Evolutionary conservation across 2,329 filamentous ascomycete species (phyloP).

Genomic region (Lachnellula willkommii): DNA sequence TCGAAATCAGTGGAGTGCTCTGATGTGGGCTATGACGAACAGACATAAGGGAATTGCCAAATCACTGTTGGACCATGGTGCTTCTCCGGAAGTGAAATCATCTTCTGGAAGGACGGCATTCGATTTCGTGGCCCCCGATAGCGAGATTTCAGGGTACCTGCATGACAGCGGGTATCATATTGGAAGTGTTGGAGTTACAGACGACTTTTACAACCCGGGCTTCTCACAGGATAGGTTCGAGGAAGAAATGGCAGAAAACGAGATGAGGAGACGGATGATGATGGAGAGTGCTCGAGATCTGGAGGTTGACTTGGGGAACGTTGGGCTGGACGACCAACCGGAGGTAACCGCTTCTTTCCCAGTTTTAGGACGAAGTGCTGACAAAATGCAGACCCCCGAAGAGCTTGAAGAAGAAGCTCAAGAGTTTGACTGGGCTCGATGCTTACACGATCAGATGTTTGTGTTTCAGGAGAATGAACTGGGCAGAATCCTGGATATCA

Average conservation of each 20-base stretch:
- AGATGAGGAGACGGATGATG: constrained; percentile 96
- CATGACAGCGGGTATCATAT: constrained; percentile 92
- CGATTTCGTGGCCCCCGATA: constrained; percentile 91
- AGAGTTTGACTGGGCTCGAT: constrained; percentile 93
- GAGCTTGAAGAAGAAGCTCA: constrained; percentile 84
- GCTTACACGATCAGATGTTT: constrained; percentile 98
- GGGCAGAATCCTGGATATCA: constrained; percentile 84
- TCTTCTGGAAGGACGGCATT: constrained; percentile 90
- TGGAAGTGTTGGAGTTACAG: constrained; percentile 69
- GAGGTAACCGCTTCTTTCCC: constrained; percentile 55
- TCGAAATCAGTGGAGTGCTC: constrained; percentile 90
- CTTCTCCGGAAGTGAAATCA: constrained; percentile 93
- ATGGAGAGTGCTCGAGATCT: constrained; percentile 96
- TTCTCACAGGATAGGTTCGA: constrained; percentile 92
- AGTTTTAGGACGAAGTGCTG: constrained; percentile 24
- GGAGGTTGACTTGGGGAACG: constrained; percentile 91
- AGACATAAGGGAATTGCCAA: constrained; percentile 95
- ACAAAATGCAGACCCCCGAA: constrained; percentile 53
- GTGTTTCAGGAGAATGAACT: constrained; percentile 96
- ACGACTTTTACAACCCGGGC: constrained; percentile 92
- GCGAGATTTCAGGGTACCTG: constrained; percentile 92
- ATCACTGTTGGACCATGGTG: constrained; percentile 82
- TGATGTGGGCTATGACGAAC: constrained; percentile 99
- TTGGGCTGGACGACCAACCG: constrained; percentile 91
- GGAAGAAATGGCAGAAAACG: constrained; percentile 94